A percentile compares a stretch with the other conserved stretches of the same genome.
Evolutionary conservation across 768 basidiomycete genomes (phyloP).

Genomic region (Suillus placidus): DNA sequence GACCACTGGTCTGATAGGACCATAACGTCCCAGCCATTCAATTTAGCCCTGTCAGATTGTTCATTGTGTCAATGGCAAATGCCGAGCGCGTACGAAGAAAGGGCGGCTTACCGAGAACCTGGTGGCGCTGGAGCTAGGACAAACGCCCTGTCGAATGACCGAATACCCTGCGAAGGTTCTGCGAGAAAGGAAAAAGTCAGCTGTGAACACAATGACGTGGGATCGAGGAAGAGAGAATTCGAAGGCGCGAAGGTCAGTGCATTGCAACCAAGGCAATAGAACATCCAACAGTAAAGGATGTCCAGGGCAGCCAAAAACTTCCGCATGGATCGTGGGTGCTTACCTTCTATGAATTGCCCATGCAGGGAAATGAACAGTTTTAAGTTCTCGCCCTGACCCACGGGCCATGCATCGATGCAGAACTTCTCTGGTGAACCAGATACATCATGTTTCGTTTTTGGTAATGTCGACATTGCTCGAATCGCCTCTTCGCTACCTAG

Average conservation of each 20-base stretch:
- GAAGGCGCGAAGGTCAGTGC: constrained; percentile 2
- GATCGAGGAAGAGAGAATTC: constrained; percentile 1
- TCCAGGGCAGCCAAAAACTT: not conserved
- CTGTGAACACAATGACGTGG: constrained; percentile 8
- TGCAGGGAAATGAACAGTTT: constrained; percentile 76
- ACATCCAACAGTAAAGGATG: not conserved
- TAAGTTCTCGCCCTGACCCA: constrained; percentile 57
- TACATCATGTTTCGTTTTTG: constrained; percentile 83
- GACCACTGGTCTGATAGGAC: constrained; percentile 89
- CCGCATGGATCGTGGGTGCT: constrained; percentile 33
- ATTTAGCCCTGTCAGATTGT: constrained; percentile 59
- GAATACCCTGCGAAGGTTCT: constrained; percentile 76
- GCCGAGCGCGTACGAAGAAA: constrained; percentile 4
- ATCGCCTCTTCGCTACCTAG: constrained; percentile 68
- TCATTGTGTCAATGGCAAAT: constrained; percentile 15
- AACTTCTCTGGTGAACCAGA: constrained; percentile 79
- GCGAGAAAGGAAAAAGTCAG: constrained; percentile 23
- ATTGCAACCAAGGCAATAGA: constrained; percentile 6
- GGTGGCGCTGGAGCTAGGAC: constrained; percentile 79
- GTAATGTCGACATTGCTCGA: constrained; percentile 63
- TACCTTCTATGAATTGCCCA: constrained; percentile 91
- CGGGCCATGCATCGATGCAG: constrained; percentile 83
- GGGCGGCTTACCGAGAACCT: constrained; percentile 73
- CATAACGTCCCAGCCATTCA: constrained; percentile 86
- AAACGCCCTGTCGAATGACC: constrained; percentile 94